These are phyloP conservation scores for Raddia distichophylla DNA, from an alignment of 176 grass and related monocot species.

Conservation along the genomic window DNA sequence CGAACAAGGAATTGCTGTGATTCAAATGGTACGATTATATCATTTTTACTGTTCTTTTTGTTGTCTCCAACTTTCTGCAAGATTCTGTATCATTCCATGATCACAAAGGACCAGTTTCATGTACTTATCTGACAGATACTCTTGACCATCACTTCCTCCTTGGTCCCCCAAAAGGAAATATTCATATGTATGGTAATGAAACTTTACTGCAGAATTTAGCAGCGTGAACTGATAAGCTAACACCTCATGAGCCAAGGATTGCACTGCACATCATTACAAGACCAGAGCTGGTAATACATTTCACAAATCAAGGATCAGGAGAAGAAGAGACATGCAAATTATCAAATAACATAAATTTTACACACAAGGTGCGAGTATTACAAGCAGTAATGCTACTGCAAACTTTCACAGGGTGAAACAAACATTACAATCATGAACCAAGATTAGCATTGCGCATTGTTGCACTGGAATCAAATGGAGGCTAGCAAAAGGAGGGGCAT, in stretches of 20 bases:
- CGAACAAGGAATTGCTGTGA: background rate
- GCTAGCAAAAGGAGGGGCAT: background rate
- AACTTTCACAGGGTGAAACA: background rate
- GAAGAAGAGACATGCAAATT: background rate
- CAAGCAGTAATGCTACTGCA: background rate
- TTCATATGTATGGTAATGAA: background rate
- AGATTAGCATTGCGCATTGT: constrained; percentile 11
- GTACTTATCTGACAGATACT: constrained; percentile 43
- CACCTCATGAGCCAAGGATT: background rate
- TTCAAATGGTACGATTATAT: constrained; percentile 12
- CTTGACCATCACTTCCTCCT: constrained; percentile 37
- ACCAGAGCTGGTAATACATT: background rate
- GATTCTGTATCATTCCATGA: constrained; percentile 45
- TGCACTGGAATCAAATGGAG: background rate
- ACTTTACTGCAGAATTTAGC: background rate
- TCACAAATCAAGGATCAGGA: background rate
- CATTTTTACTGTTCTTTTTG: constrained; percentile 38
- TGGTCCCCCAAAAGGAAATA: constrained; percentile 37
- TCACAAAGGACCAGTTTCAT: constrained; percentile 17
- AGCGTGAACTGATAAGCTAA: background rate
- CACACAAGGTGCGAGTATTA: background rate
- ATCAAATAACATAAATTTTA: background rate
- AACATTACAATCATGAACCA: constrained; percentile 15
- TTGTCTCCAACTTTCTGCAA: constrained; percentile 33
- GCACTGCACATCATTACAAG: constrained; percentile 3